phyloP scores from a whole-genome alignment of 2,329 filamentous ascomycete species.

The Paecilomyces sp. region DNA sequence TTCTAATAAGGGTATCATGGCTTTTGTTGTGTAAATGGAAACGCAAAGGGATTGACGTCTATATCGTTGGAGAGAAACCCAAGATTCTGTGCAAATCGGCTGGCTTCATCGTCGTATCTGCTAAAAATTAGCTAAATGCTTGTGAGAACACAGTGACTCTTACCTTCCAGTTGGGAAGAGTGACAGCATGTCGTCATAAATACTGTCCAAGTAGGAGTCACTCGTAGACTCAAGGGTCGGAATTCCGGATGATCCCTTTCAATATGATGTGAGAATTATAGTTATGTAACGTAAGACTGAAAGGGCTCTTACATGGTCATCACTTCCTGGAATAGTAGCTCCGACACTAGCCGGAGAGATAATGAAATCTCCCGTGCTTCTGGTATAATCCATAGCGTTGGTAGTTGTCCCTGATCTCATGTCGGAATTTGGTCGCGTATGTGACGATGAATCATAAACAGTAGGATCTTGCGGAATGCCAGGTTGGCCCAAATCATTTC shows the following conservation, averaged over 20 bases:
- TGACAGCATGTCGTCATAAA: constrained; percentile 5
- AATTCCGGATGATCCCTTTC: background rate
- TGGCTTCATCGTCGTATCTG: constrained; percentile 6
- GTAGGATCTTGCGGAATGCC: background rate
- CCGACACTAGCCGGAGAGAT: background rate
- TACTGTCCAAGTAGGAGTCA: background rate
- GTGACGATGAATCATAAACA: background rate
- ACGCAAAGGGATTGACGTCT: constrained; percentile 4
- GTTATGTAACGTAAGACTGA: background rate
- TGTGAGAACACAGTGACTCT: background rate
- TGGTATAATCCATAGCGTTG: background rate
- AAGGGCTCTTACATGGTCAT: background rate
- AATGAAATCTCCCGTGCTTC: background rate
- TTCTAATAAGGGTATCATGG: background rate
- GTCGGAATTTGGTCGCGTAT: background rate
- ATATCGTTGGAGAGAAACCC: constrained; percentile 6
- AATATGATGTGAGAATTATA: background rate
- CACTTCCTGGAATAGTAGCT: background rate
- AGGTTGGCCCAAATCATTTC: background rate
- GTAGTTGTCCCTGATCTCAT: background rate
- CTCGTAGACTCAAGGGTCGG: background rate
- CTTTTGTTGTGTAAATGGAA: constrained; percentile 1
- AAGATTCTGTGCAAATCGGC: constrained; percentile 7
- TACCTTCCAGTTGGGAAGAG: constrained; percentile 6
- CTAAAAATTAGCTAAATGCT: background rate